phyloP scores from a whole-genome alignment of 352 stramenopile genomes.

The Saprolegnia parasitica region DNA sequence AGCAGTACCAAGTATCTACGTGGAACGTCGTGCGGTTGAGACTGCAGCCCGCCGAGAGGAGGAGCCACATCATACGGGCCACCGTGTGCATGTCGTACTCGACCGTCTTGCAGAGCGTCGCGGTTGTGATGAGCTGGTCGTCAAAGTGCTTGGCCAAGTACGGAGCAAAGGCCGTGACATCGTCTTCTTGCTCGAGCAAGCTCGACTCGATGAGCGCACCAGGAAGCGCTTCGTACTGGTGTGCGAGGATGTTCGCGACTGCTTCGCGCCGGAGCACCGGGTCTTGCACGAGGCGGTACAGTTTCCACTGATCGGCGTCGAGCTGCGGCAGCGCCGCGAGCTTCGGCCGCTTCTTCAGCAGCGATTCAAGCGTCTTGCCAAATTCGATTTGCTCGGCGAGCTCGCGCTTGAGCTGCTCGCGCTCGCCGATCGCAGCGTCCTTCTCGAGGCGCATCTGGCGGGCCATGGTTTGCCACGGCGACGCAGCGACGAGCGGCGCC shows the following conservation, averaged over 20 bases:
- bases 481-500: neutral
- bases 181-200: slow-evolving; percentile 10
- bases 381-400: slow-evolving; percentile 25
- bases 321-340: slow-evolving; percentile 11
- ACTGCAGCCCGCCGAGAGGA: slow-evolving; percentile 4
- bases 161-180: slow-evolving; percentile 4
- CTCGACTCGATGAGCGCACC: slow-evolving; percentile 13
- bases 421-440: slow-evolving; percentile 11
- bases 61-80: slow-evolving; percentile 10
- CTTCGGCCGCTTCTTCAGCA: slow-evolving; percentile 24
- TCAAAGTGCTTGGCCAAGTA: slow-evolving; percentile 2
- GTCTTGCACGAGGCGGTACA: slow-evolving; percentile 20
- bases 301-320: slow-evolving; percentile 20
- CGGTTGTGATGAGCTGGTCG: neutral
- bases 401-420: slow-evolving; percentile 16
- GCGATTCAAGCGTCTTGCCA: slow-evolving; percentile 17
- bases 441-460: slow-evolving; percentile 20
- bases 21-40: neutral
- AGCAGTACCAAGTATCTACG: neutral
- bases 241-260: slow-evolving; percentile 5
- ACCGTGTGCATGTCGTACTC: slow-evolving; percentile 13
- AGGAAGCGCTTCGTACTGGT: neutral
- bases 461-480: slow-evolving; percentile 25
- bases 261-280: slow-evolving; percentile 10
- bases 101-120: slow-evolving; percentile 18